phyloP scores from a whole-genome alignment of 352 stramenopile genomes.

The Globisporangium uncinulatum region DNA sequence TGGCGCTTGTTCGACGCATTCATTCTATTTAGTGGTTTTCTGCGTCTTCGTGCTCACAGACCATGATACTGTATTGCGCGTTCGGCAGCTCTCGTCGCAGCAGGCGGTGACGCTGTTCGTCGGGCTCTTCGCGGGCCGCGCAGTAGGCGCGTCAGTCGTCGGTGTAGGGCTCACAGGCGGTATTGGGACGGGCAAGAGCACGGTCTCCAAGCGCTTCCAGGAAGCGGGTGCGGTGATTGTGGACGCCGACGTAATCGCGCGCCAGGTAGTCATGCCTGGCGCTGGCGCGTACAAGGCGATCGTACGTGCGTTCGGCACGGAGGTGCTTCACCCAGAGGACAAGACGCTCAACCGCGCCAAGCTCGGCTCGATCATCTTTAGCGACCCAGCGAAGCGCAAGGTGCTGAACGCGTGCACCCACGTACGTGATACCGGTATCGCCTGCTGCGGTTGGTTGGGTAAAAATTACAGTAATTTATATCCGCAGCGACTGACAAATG shows the following conservation, averaged over 20 bases:
- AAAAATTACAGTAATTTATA: background rate
- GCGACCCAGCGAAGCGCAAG: slow-evolving; percentile 59
- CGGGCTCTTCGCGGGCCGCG: slow-evolving; percentile 30
- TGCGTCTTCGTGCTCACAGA: background rate
- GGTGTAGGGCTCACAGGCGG: slow-evolving; percentile 77
- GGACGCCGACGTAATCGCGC: slow-evolving; percentile 75
- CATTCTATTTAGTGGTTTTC: background rate
- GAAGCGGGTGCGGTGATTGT: slow-evolving; percentile 65
- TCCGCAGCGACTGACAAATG: no score
- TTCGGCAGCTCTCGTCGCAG: slow-evolving; percentile 31
- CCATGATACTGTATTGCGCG: background rate
- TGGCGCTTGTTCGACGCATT: background rate
- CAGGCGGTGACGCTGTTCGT: slow-evolving; percentile 18
- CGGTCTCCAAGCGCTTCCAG: slow-evolving; percentile 59
- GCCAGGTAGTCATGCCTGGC: slow-evolving; percentile 74
- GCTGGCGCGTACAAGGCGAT: slow-evolving; percentile 71
- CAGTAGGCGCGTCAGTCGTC: slow-evolving; percentile 52
- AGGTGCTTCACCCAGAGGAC: slow-evolving; percentile 70
- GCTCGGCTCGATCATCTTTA: slow-evolving; percentile 84
- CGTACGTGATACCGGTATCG: slow-evolving; percentile 10
- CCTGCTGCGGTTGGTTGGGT: background rate
- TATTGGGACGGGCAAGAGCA: slow-evolving; percentile 83
- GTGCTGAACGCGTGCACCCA: slow-evolving; percentile 79
- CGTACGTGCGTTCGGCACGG: slow-evolving; percentile 58
- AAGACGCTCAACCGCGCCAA: slow-evolving; percentile 78